A percentile compares a stretch with the other conserved stretches of the same genome.
These are phyloP conservation scores for Quercus phellos DNA, from an alignment of 331 rosid genomes.

Conservation along the genomic window DNA sequence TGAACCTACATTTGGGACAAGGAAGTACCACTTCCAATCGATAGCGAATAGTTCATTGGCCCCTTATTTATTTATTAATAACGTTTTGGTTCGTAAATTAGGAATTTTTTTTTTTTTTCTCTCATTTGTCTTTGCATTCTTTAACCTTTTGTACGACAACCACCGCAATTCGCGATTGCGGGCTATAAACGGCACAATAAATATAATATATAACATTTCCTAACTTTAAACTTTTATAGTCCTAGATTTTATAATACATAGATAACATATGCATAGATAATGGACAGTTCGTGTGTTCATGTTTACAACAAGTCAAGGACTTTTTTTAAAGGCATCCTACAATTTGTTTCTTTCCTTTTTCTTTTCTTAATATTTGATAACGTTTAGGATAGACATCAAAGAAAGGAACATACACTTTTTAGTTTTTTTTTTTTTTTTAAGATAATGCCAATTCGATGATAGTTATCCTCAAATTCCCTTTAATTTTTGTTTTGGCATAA, in stretches of 20 bases:
- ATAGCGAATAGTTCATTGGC: too few species aligned
- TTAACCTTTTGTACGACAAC: conserved; percentile 5
- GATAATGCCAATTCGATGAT: too few species aligned
- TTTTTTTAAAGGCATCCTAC: too few species aligned
- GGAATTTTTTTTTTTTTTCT: background rate
- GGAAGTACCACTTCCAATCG: too few species aligned
- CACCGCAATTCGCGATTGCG: conserved; percentile 18
- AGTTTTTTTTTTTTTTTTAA: too few species aligned
- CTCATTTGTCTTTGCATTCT: conserved; percentile 7
- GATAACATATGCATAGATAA: background rate
- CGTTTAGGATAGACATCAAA: conserved; percentile 1
- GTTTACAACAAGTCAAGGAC: too few species aligned
- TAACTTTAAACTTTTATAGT: conserved; percentile 1
- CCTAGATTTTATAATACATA: background rate
- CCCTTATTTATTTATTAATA: too few species aligned
- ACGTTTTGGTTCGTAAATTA: too few species aligned
- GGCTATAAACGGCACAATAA: conserved; percentile 44
- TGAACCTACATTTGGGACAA: too few species aligned
- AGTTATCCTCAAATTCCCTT: too few species aligned
- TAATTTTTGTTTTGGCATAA: too few species aligned
- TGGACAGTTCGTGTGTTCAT: too few species aligned
- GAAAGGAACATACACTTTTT: background rate
- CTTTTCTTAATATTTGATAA: background rate
- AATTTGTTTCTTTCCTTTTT: background rate
- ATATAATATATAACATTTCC: background rate